A percentile compares a stretch with the other conserved stretches of the same genome.
Evolutionary conservation across 2,329 filamentous ascomycete genomes (phyloP).

Genomic region (Ascosphaera aggregata): DNA sequence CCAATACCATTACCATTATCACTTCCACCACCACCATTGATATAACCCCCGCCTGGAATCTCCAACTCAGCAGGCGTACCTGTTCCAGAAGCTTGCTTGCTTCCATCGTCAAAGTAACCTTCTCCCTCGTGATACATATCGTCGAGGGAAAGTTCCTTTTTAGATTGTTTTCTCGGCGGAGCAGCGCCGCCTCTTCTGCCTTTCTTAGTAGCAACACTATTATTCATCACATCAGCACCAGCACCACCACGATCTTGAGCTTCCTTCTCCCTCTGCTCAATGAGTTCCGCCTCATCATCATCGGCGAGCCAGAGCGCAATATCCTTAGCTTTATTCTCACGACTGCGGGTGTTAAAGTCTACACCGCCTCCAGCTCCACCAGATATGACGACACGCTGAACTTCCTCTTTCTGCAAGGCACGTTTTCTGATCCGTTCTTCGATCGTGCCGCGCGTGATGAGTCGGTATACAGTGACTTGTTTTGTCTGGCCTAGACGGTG

Average conservation of each 20-base stretch:
- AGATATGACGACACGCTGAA: slow-evolving; percentile 88
- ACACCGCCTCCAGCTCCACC: slow-evolving; percentile 64
- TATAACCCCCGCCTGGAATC: slow-evolving; percentile 21
- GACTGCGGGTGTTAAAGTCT: slow-evolving; percentile 83
- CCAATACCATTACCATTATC: slow-evolving; percentile 35
- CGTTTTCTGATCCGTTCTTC: slow-evolving; percentile 96
- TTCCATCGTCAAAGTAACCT: slow-evolving; percentile 78
- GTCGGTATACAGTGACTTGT: slow-evolving; percentile 92
- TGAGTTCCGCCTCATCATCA: slow-evolving; percentile 83
- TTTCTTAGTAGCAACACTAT: slow-evolving; percentile 34
- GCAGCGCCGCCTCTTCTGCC: slow-evolving; percentile 35
- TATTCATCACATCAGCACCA: slow-evolving; percentile 33
- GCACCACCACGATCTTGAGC: slow-evolving; percentile 44
- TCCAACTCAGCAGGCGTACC: slow-evolving; percentile 48
- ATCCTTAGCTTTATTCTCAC: slow-evolving; percentile 88
- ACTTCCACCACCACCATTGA: slow-evolving; percentile 13
- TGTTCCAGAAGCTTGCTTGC: slow-evolving; percentile 60
- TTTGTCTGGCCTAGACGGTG: slow-evolving; percentile 95
- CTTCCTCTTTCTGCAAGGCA: slow-evolving; percentile 94
- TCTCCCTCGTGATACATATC: slow-evolving; percentile 99
- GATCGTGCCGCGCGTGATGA: slow-evolving; percentile 83
- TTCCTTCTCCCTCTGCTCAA: slow-evolving; percentile 82
- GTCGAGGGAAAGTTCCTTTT: slow-evolving; percentile 45
- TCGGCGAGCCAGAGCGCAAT: slow-evolving; percentile 98
- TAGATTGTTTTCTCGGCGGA: slow-evolving; percentile 27